phyloP scores from a whole-genome alignment of 2,329 filamentous ascomycete species.

The Oidium heveae region DNA sequence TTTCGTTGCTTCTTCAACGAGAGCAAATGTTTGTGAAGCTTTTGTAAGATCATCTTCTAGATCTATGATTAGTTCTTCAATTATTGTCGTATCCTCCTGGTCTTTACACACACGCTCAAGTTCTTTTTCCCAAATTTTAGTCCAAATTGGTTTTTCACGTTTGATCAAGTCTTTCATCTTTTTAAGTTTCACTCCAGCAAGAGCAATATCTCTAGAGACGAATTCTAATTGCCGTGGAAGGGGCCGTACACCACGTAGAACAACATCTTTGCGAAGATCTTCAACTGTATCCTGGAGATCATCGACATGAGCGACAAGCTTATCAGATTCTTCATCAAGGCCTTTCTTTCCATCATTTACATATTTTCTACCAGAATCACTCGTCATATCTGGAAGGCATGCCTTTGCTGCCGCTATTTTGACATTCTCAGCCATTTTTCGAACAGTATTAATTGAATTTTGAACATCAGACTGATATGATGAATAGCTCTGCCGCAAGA shows the following conservation, averaged over 20 bases:
- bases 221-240: conserved; percentile 70
- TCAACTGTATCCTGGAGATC: conserved; percentile 94
- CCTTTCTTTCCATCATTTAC: conserved; percentile 71
- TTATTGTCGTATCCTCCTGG: conserved; percentile 78
- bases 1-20: conserved; percentile 95
- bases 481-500: conserved; percentile 79
- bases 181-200: conserved; percentile 64
- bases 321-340: conserved; percentile 67
- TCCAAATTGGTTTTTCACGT: conserved; percentile 88
- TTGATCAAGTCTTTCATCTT: conserved; percentile 84
- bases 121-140: conserved; percentile 98
- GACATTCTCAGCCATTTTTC: conserved; percentile 56
- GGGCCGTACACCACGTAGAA: conserved; percentile 73
- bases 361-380: conserved; percentile 61
- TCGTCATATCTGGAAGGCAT: conserved; percentile 43
- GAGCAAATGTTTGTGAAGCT: conserved; percentile 71
- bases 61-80: conserved; percentile 84
- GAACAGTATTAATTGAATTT: conserved; percentile 62
- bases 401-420: conserved; percentile 51
- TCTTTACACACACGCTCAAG: conserved; percentile 90
- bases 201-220: conserved; percentile 68
- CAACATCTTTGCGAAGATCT: conserved; percentile 91
- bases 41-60: conserved; percentile 88
- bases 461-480: conserved; percentile 75
- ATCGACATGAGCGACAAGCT: conserved; percentile 74